Base-by-base conservation (phyloP, 2,329 filamentous ascomycete species). In the Dendrostoma leiphaemia region DNA sequence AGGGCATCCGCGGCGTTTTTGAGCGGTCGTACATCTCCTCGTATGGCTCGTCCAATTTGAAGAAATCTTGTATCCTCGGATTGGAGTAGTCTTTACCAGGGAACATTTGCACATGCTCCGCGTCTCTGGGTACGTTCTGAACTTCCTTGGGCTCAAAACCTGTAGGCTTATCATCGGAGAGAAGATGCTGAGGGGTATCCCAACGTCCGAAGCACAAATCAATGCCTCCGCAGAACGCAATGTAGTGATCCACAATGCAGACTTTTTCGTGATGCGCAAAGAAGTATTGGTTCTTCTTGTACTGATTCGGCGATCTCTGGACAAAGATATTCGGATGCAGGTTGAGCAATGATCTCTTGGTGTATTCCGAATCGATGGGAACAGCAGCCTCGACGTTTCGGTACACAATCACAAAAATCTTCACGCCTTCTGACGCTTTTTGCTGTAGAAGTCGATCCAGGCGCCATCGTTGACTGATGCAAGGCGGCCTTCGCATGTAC, bases 61-160 rank as follows among this genome's bases (percentile, higher is more conserved):
- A 97, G 68, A 99, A 99, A 69, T 99, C 94, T 63, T 95, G 90
- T 3, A 97, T 90, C 63, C 94, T 82, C 17, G 94, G 93, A 64
- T 99, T 99, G 0, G 92, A 97, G 71, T 99, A 99, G 69, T 99
- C 94, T 69, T 99, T 99, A 48, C 94, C 94, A 0, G 94, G 93
- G 84, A 94, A 99, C 19, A 97, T 80, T 70, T 97, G 94, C 64
- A 91, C 96, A 68, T 97, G 90, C 66, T 97, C 91, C 1, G 91
- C 87, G 71, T 97, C 93, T 67, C 91, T 90, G 13, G 91, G 91
- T 17, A 80, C 75, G 56, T 89, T 84, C 35, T 84, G 83, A 23
- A 80, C 75, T 55, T 89, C 84, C 31, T 84, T 83, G 29, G 85
- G 76, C 71, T 97, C 94, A 68, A 97, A 97, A 1, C 94, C 94